A percentile compares a stretch with the other conserved stretches of the same genome.
Conservation (phyloP, 495 filamentous ascomycete species). For the Hypoxylon crocopeplum region DNA sequence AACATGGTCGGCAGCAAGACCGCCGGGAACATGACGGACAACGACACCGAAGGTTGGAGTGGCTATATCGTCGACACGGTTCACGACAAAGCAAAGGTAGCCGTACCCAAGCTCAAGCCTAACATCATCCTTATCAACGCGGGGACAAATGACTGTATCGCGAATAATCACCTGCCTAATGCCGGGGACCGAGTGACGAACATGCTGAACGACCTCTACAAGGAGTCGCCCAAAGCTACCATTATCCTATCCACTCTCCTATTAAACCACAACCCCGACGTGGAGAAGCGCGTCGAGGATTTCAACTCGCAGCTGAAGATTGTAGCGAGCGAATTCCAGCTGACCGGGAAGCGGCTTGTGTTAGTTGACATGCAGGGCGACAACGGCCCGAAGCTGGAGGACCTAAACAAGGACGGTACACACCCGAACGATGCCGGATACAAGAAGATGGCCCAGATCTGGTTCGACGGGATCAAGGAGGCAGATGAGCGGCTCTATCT, state of each 20-base stretch:
- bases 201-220: slow-evolving; percentile 19
- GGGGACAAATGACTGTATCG: slow-evolving; percentile 47
- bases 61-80: slow-evolving; percentile 41
- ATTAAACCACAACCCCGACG: slow-evolving; percentile 26
- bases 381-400: slow-evolving; percentile 35
- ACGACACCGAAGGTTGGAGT: slow-evolving; percentile 41
- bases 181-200: slow-evolving; percentile 34
- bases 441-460: slow-evolving; percentile 60
- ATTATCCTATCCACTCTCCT: slow-evolving; percentile 35
- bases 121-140: slow-evolving; percentile 48
- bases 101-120: slow-evolving; percentile 38
- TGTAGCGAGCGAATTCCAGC: slow-evolving; percentile 18
- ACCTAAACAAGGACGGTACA: slow-evolving; percentile 52
- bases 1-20: slow-evolving; percentile 42
- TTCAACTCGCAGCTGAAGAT: slow-evolving; percentile 37
- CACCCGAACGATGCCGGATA: slow-evolving; percentile 61
- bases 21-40: slow-evolving; percentile 41
- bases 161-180: slow-evolving; percentile 18
- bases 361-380: slow-evolving; percentile 58
- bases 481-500: slow-evolving; percentile 14
- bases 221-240: slow-evolving; percentile 20
- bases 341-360: slow-evolving; percentile 42
- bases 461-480: slow-evolving; percentile 51
- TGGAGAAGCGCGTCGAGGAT: slow-evolving; percentile 29
- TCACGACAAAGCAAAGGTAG: slow-evolving; percentile 23